Base-by-base conservation (phyloP, 306 rosid genomes). In the Malus sylvestris region DNA sequence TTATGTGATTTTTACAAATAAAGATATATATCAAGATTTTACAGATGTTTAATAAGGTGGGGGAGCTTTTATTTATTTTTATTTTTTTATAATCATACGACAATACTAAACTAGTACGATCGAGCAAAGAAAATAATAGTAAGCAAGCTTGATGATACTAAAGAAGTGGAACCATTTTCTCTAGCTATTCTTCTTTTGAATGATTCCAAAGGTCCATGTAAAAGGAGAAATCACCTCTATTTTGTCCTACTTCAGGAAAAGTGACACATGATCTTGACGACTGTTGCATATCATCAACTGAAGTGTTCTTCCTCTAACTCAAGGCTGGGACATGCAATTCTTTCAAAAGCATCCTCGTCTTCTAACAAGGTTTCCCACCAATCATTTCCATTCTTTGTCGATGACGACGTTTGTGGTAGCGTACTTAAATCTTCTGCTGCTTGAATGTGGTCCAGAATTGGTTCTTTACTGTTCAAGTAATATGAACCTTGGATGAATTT, bases 291-390 rank as follows among this genome's bases (percentile, higher is more conserved):
- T 59, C 75, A 42, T 59, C 30, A 12, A 33, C 8, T 27, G 45
- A 51, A 30, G 18, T 9, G 44, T 11, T 29, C 32, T 4, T 59
- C 59, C 57, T 44, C 74, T 9, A 58, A 7, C 25, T 22, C 44
- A 3, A 35, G 27, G 6, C 1, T 2, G 13, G 15, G 16, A n/a
- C 30, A n/a, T 19, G 4, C 4, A 16, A 0, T 44, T 25, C 27
- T 38, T 67, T 58, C 40, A 62, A 29, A 52, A 46, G 3, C 6
- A 15, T 67, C 72, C 55, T 5, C 25, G 70, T 55, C 74, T 33
- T 44, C 78, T 49, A 71, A 51, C 20, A 65, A 19, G 25, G 33
- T 70, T 11, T 76, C 46, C 81, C 38, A 66, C 70, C 70, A 71
- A 9, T 55, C 51, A 8, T 12, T 52, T 20, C 64, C 59, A 4